A percentile compares a stretch with the other conserved stretches of the same genome.
Evolutionary conservation across 345 rosid genomes (phyloP).

Genomic region (Moringa oleifera): DNA sequence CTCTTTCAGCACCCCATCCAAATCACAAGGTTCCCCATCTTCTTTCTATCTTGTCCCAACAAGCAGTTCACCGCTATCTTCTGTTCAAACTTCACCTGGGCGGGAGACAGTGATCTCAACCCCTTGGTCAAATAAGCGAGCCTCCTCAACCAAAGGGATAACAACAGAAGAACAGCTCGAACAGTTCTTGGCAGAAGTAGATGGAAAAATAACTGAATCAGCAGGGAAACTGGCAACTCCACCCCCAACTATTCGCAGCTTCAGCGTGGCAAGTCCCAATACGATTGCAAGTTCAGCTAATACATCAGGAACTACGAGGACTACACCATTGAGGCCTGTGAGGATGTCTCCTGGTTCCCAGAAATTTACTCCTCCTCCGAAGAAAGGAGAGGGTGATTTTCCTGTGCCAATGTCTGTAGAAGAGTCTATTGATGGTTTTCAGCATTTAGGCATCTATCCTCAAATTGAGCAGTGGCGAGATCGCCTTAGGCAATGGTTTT

Average conservation of each 20-base stretch:
- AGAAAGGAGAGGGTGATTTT: conserved; percentile 94
- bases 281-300: conserved; percentile 64
- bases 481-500: conserved; percentile 91
- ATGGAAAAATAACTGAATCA: conserved; percentile 67
- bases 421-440: conserved; percentile 78
- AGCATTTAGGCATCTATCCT: conserved; percentile 77
- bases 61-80: conserved; percentile 41
- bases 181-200: conserved; percentile 73
- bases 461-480: conserved; percentile 91
- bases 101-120: conserved; percentile 52
- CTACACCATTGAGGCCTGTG: conserved; percentile 82
- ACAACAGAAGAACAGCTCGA: conserved; percentile 87
- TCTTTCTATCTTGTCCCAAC: conserved; percentile 65
- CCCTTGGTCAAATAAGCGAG: conserved; percentile 76
- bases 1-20: conserved; percentile 52
- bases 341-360: conserved; percentile 98
- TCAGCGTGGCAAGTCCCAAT: conserved; percentile 64
- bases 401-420: conserved; percentile 90
- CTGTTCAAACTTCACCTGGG: conserved; percentile 58
- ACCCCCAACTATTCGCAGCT: conserved; percentile 59
- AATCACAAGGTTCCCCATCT: conserved; percentile 59
- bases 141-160: conserved; percentile 53
- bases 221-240: conserved; percentile 76
- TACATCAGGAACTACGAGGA: conserved; percentile 78
- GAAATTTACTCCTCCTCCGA: conserved; percentile 88